Evolutionary conservation across 192 early-diverging fungal species (phyloP), one percentile per base, ranked within the genome.

Genomic region (Coemansia sp.): DNA sequence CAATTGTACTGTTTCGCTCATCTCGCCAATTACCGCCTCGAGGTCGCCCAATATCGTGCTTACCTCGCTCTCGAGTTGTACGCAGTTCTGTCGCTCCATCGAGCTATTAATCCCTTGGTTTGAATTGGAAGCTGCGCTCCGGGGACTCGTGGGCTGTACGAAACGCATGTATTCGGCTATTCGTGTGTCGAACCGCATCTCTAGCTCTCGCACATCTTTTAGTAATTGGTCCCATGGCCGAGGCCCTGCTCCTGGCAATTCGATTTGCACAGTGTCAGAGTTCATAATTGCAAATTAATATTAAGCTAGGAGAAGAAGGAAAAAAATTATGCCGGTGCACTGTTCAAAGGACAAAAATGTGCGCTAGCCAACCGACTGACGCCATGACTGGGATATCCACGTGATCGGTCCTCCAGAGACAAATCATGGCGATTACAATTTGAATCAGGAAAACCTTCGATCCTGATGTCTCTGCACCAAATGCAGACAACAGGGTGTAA

Each of bases 171-270:
- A 82, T 20, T 78, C 71, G 8, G 80, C 80, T 38, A 82, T 82
- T 18, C 66, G 80, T 41, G 69, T 74, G 67, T 82, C 80, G 61
- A 82, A 82, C 36, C 72, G 69, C 70, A 69, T 74, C 58, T 82
- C 80, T 22, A 82, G 55, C 29, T 82, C 80, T 20, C 80, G 80
- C 49, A 82, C 80, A 53, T 82, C 80, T 10, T 70, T 69, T 39
- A 82, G 58, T 22, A 82, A 62, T 33, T 82, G 80, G n/a, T 82
- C 80, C 80, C 80, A 82, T 1, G 80, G 80, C 40, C 80, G 75
- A 15, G 74, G 63, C 29, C 80, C 75, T 16, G 80, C 80, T 13
- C 69, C 75, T 8, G 80, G 80, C 18, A 83, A 67, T 67, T 83
- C 80, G 33, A 83, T 78, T 34, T 61, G 74, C 2, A 78, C 80